Conservation (phyloP, 441 rosid species). For the Arabidopsis hybrid region DNA sequence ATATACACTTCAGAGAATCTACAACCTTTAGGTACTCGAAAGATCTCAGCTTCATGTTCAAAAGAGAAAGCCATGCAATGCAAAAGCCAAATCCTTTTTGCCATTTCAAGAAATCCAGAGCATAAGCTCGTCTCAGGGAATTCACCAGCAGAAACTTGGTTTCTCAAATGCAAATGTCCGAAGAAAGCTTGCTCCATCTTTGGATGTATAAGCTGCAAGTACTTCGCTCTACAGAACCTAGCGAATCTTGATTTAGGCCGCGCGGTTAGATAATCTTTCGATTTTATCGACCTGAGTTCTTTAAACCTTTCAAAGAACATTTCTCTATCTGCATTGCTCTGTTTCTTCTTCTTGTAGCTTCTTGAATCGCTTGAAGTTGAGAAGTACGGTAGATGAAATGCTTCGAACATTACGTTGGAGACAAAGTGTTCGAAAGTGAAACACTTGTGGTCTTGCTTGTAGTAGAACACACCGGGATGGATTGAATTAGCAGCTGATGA, state of each 20-base stretch:
- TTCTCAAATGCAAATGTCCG: slow-evolving; percentile 60
- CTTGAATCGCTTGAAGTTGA: slow-evolving; percentile 41
- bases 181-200: slow-evolving; percentile 78
- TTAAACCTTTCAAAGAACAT: slow-evolving; percentile 64
- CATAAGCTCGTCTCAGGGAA: slow-evolving; percentile 71
- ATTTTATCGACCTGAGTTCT: slow-evolving; percentile 62
- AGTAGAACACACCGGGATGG: slow-evolving; percentile 56
- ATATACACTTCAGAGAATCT: slow-evolving; percentile 89
- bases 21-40: slow-evolving; percentile 64
- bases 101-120: slow-evolving; percentile 69
- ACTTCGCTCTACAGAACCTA: slow-evolving; percentile 66
- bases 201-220: slow-evolving; percentile 75
- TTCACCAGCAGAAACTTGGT: slow-evolving; percentile 53
- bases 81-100: slow-evolving; percentile 81
- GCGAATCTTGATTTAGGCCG: slow-evolving; percentile 74
- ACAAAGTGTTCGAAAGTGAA: slow-evolving; percentile 76
- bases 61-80: slow-evolving; percentile 86
- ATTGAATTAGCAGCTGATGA: slow-evolving; percentile 71
- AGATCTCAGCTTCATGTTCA: slow-evolving; percentile 71
- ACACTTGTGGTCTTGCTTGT: slow-evolving; percentile 74
- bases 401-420: slow-evolving; percentile 75
- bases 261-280: slow-evolving; percentile 52
- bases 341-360: slow-evolving; percentile 38
- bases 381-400: slow-evolving; percentile 66
- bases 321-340: slow-evolving; percentile 41